A percentile compares a stretch with the other conserved stretches of the same genome.
These are phyloP conservation scores for Cutaneotrichosporon sp. DNA, from an alignment of 1,284 basidiomycete genomes.

Conservation along the genomic window DNA sequence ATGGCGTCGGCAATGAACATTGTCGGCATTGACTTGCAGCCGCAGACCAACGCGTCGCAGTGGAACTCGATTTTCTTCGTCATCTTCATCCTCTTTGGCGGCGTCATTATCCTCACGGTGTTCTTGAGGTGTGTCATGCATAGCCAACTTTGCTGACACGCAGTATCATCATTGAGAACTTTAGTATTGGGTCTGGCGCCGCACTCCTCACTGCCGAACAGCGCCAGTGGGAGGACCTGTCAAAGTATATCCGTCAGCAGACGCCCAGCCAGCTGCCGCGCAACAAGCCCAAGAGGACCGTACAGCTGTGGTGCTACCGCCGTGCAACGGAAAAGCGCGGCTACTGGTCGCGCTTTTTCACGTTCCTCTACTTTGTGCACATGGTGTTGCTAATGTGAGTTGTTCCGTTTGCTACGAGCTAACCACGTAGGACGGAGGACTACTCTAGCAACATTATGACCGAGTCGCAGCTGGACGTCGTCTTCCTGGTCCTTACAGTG, in stretches of 20 bases:
- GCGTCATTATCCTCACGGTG: slow-evolving; percentile 79
- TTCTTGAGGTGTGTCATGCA: slow-evolving; percentile 73
- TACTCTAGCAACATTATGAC: slow-evolving; percentile 57
- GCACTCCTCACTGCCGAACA: slow-evolving; percentile 83
- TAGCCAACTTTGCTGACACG: neutral
- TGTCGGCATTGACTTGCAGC: slow-evolving; percentile 64
- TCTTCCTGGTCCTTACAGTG: slow-evolving; percentile 70
- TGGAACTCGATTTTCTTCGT: slow-evolving; percentile 88
- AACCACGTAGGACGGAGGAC: slow-evolving; percentile 69
- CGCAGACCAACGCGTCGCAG: slow-evolving; percentile 64
- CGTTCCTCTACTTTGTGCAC: slow-evolving; percentile 74
- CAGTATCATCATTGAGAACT: slow-evolving; percentile 89
- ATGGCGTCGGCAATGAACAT: slow-evolving; percentile 79
- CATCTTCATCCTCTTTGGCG: slow-evolving; percentile 88
- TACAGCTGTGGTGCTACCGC: slow-evolving; percentile 86
- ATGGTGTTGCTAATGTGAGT: slow-evolving; percentile 78
- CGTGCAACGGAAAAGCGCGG: slow-evolving; percentile 87
- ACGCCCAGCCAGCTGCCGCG: slow-evolving; percentile 62
- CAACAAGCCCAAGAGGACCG: slow-evolving; percentile 21
- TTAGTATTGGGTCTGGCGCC: slow-evolving; percentile 75
- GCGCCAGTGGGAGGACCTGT: slow-evolving; percentile 89
- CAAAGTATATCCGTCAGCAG: slow-evolving; percentile 82
- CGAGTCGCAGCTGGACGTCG: slow-evolving; percentile 65
- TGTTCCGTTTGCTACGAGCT: slow-evolving; percentile 3
- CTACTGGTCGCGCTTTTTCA: slow-evolving; percentile 85